Base-by-base conservation (phyloP, 345 rosid species). In the Camelina neglecta region DNA sequence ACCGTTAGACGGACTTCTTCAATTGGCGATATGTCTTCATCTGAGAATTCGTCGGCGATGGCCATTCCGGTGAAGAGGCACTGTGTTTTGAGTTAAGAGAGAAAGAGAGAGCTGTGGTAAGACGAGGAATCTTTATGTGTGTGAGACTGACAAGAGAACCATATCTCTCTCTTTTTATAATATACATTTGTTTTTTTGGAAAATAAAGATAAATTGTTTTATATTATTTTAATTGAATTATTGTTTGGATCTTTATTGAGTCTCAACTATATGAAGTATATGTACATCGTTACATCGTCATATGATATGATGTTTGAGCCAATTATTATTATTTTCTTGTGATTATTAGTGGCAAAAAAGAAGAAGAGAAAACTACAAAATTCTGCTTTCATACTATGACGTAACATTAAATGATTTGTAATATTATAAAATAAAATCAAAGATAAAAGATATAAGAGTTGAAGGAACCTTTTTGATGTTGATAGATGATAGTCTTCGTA, bases 1-100 rank as follows among this genome's bases (percentile, higher is more conserved):
- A 93, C 98, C 8, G 93, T 91, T 41, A 93, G 75, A 21, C 93
- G 84, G 76, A 93, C 98, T 77, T 93, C 75, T 72, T 93, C 98
- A 7, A 91, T 78, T 2, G 97, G 96, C 0, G 92, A 93, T 31
- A 71, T 48, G n/a, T 88, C 93, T 9, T 87, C 91, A 6, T 78
- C 85, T n/a, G 71, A 69, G 12, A 45, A 51, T 56, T 65, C 76
- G 4, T 9, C 65, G 65, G 73, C 20, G 76, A 75, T 21, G 39
- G 69, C 62, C 75, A 65, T 72, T 21, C 73, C 64, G 69, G 77
- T 62, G 64, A 69, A 31, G 20, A 18, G 20, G 16, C 15, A 13
- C 26, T 39, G 11, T 39, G 42, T 47, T 47, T 13, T 60, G 68
- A 29, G 68, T n/a, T 44, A 33, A 9, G 58, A 12, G 16, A 42